These are phyloP conservation scores for Typha latifolia DNA, from an alignment of 176 grass and related monocot genomes.

Conservation along the genomic window DNA sequence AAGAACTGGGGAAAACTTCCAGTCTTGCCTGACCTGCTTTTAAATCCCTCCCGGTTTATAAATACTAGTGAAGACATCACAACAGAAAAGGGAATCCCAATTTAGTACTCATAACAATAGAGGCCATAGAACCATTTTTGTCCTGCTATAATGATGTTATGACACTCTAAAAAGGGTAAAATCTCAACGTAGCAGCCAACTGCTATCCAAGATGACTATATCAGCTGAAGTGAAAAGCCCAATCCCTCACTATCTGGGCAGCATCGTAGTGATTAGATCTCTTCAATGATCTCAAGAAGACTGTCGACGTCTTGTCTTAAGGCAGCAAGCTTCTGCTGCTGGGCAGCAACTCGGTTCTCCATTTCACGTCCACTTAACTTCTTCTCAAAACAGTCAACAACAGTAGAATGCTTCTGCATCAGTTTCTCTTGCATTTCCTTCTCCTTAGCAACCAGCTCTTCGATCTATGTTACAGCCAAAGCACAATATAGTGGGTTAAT, in stretches of 20 bases:
- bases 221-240: too few relatives aligned
- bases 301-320: constrained; percentile 69
- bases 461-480: constrained; percentile 39
- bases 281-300: constrained; percentile 66
- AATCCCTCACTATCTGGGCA: too few relatives aligned
- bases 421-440: constrained; percentile 91
- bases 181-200: too few relatives aligned
- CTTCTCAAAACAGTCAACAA: constrained; percentile 89
- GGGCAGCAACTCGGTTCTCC: constrained; percentile 67
- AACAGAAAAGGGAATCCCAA: too few relatives aligned
- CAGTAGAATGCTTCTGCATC: constrained; percentile 74
- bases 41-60: too few relatives aligned
- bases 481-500: neutral
- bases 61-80: too few relatives aligned
- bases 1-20: neutral
- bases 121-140: too few relatives aligned
- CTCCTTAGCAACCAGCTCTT: constrained; percentile 71
- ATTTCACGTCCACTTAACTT: constrained; percentile 75
- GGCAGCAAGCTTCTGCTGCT: constrained; percentile 68
- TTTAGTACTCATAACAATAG: too few relatives aligned
- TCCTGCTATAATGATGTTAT: too few relatives aligned
- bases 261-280: constrained; percentile 31
- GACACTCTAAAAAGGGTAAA: too few relatives aligned
- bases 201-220: too few relatives aligned
- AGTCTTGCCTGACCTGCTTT: neutral